Evolutionary conservation across 2,329 filamentous ascomycete genomes (phyloP).

Genomic region (Aureobasidium sp.): DNA sequence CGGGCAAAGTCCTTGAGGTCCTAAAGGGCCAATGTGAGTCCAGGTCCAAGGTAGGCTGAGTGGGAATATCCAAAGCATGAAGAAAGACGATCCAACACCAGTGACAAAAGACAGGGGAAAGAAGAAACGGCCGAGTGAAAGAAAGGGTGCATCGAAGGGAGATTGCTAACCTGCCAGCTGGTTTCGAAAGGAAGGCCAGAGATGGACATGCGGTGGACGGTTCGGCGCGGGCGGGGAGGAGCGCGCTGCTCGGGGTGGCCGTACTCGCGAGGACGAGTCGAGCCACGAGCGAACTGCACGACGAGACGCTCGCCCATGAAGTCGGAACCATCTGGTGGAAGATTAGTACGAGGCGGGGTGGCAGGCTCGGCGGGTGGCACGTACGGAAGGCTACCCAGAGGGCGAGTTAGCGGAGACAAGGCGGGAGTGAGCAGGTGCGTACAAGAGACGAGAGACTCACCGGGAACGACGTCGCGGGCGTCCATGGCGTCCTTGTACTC

Average conservation of each 20-base stretch:
- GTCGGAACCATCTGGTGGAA: conserved; percentile 76
- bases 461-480: conserved; percentile 94
- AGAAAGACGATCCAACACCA: conserved; percentile 2
- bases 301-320: conserved; percentile 98
- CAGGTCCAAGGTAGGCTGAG: conserved; percentile 44
- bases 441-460: conserved; percentile 49
- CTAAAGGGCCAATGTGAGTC: conserved; percentile 81
- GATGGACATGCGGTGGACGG: conserved; percentile 94
- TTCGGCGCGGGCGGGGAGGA: conserved; percentile 79
- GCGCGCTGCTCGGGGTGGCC: conserved; percentile 38
- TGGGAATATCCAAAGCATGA: conserved; percentile 28
- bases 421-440: conserved; percentile 14
- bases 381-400: conserved; percentile 52
- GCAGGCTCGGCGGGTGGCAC: conserved; percentile 28
- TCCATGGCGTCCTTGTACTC: conserved; percentile 99
- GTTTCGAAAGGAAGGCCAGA: conserved; percentile 95
- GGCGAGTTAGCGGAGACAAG: conserved; percentile 19
- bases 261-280: conserved; percentile 53
- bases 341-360: neutral
- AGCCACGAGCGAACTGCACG: conserved; percentile 94
- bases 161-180: conserved; percentile 98
- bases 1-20: conserved; percentile 99
- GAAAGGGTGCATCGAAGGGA: conserved; percentile 18
- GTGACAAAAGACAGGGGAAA: conserved; percentile 6
- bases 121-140: neutral